Base-by-base conservation (phyloP, 2,329 filamentous ascomycete species). In the Pezizomycotina sp. region DNA sequence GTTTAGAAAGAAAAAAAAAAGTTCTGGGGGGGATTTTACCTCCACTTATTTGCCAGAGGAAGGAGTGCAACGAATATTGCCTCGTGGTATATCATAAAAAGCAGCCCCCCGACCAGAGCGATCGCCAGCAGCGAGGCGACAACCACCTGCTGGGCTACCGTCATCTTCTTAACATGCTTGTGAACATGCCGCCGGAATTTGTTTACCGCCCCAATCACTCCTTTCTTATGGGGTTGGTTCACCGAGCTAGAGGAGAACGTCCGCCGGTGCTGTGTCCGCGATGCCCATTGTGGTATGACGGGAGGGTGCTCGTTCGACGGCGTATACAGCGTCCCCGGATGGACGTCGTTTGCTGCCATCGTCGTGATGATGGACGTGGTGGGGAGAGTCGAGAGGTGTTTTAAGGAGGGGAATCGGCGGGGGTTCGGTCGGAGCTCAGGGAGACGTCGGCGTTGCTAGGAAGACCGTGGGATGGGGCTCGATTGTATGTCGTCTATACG, bases 1-100 rank as follows among this genome's bases (percentile, higher is more conserved):
- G 16, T 14, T 7, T 24, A 18, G n/a, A 14, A 28, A 18, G 29
- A 24, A 16, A 27, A 6, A 4, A 16, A 21, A n/a, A 3, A 5
- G 14, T 31, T 26, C 9, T 14, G 25, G 20, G 25, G 9, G 31
- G 8, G 28, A 24, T 32, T 24, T 23, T 27, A 50, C 43, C 43
- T 47, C 28, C 49, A 46, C 25, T 47, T 43, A 14, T 38, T 34
- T 6, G 50, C 44, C 21, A 52, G 35, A 2, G 50, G 50, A 6
- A 47, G 31, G 31, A 52, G 46, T 34, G 42, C 43, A 27, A 46
- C 46, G n/a, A 52, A 39, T 30, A 52, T 48, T 27, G 50, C 45
- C 21, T 46, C 45, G 31, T 52, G 50, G 29, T 47, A 52, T 4
- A 51, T 43, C 25, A 50, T 23, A 26, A 43, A 43, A 20, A 52